Evolutionary conservation across 371 early-diverging fungal species (phyloP).

Genomic region (Apophysomyces elegans): DNA sequence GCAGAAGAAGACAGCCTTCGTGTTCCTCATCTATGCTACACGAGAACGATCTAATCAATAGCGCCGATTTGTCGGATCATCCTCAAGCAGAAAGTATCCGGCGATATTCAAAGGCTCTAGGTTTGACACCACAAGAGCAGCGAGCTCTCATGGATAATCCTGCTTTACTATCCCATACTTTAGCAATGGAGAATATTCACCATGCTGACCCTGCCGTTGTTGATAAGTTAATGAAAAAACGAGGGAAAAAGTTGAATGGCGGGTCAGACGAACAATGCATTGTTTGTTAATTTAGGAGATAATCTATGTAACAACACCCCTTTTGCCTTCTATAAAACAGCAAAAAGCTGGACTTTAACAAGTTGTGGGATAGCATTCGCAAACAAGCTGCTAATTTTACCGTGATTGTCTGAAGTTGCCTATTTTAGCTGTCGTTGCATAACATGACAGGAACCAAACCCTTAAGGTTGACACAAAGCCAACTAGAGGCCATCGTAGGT

Average conservation of each 20-base stretch:
- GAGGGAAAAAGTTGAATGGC: constrained; percentile 16
- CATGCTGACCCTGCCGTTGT: constrained; percentile 25
- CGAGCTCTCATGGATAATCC: constrained; percentile 38
- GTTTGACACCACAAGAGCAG: constrained; percentile 40
- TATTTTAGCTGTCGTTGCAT: too few relatives aligned
- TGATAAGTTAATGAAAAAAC: constrained; percentile 22
- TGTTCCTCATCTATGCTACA: neutral
- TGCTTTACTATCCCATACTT: constrained; percentile 35
- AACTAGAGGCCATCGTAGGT: too few relatives aligned
- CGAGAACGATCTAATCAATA: neutral
- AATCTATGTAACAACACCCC: constrained; percentile 8
- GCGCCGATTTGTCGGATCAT: constrained; percentile 34
- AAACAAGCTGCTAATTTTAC: too few relatives aligned
- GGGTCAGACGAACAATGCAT: constrained; percentile 29
- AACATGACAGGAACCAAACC: too few relatives aligned
- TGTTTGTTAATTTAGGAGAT: constrained; percentile 18
- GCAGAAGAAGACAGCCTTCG: constrained; percentile 3
- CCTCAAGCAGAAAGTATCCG: constrained; percentile 42
- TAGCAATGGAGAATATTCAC: constrained; percentile 29
- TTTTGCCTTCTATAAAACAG: neutral
- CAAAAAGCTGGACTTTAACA: too few relatives aligned
- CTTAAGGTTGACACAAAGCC: too few relatives aligned
- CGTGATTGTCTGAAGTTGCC: too few relatives aligned
- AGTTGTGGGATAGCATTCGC: too few relatives aligned
- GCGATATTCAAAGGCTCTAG: constrained; percentile 37